Evolutionary conservation across 805 yeast genomes (phyloP), one percentile per base, ranked within the genome.

Genomic region (Lachancea kluyveri): DNA sequence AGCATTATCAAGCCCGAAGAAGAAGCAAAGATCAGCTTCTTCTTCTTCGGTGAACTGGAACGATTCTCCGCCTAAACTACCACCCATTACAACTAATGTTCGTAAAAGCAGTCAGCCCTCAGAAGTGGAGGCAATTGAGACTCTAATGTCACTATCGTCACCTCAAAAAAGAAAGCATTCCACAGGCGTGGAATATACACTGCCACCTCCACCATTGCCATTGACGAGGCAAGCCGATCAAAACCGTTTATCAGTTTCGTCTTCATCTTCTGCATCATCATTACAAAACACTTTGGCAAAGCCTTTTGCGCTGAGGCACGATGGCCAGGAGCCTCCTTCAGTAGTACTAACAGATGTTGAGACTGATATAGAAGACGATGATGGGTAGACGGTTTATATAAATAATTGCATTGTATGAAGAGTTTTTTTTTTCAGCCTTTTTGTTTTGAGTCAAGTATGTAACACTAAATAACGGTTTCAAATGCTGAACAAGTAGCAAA

Each of bases 41-140:
- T 21, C 32, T 6, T 19, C 36, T n/a, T 32, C 35, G 2, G 17
- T 24, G 6, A 19, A 15, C 9, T 22, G 30, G 28, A 9, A n/a
- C 14, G 9, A 17, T 4, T 27, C 31, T 18, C 28, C 36, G 5
- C 11, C 19, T n/a, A 26, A 32, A 16, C 18, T 18, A 3, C 21
- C 28, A 8, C 28, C 31, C 8, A 30, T 30, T 6, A n/a, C 27
- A 13, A 30, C 29, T 12, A 18, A 15, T 8, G 21, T 23, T 6
- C 19, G 18, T 10, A 13, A 24, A 8, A 23, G 21, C 8, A 47
- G 36, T 13, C 40, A 35, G 13, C 54, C 54, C 5, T 53, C 60
- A 4, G 65, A 63, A 37, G 65, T 56, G 3, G 67, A 61, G 32
- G 68, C 67, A 2, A 54, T 64, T 3, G 65, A 61, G 26, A 62